Conservation (phyloP, 225 moss, liverwort and hornwort species). For the Neckera pumila region DNA sequence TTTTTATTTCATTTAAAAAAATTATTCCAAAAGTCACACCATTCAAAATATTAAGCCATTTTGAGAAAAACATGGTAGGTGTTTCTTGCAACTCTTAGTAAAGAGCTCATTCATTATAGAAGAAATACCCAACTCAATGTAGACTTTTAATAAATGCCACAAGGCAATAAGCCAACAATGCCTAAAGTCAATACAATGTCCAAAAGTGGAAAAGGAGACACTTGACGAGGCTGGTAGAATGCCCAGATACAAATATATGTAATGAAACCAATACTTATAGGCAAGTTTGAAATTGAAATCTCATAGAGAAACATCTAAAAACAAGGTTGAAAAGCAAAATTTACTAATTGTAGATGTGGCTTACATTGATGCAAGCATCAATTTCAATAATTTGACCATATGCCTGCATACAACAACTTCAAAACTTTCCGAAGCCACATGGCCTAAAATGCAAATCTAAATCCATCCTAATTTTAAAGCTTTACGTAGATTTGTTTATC, state of each 20-base stretch:
- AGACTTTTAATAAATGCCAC: accelerated
- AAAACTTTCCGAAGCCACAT: accelerated
- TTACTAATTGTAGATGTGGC: neutral
- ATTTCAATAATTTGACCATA: neutral
- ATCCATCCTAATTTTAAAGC: neutral
- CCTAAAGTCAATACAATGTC: accelerated
- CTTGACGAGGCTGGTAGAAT: accelerated
- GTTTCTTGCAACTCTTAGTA: neutral
- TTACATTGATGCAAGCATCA: neutral
- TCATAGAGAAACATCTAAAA: accelerated
- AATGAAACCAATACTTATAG: neutral
- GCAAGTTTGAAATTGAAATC: accelerated
- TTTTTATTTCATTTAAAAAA: no score
- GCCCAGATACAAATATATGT: accelerated
- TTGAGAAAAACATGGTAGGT: no score
- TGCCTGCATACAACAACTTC: neutral
- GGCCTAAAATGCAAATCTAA: accelerated
- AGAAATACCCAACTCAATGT: accelerated
- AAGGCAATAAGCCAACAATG: no score
- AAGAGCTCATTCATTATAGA: accelerated
- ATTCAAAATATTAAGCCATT: no score
- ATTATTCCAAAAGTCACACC: no score
- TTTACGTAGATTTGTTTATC: neutral
- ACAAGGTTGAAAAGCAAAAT: neutral
- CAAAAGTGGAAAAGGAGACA: neutral